These are phyloP conservation scores for Tetracentron sinense DNA, from an alignment of 164 flowering plant species.

Conservation along the genomic window DNA sequence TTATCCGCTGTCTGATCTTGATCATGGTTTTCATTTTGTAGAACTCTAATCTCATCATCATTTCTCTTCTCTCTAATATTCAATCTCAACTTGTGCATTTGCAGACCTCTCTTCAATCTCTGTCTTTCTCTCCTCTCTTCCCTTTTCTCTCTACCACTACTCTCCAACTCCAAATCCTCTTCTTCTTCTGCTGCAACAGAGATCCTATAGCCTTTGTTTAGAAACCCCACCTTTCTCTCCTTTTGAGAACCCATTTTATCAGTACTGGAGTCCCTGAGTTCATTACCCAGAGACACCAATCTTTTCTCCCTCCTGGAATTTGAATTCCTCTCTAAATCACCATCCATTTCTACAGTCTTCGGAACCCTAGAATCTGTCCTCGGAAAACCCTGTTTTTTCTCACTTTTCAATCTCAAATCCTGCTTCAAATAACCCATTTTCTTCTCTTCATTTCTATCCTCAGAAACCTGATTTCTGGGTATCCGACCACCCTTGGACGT, in stretches of 20 bases:
- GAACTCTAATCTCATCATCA: background rate
- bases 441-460: constrained; percentile 13
- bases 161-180: constrained; percentile 2
- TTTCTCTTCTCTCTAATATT: constrained; percentile 5
- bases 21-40: background rate
- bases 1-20: constrained; percentile 5
- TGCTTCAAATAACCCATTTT: too few species aligned
- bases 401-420: background rate
- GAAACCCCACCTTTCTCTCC: constrained; percentile 12
- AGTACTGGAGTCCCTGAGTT: background rate
- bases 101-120: constrained; percentile 22
- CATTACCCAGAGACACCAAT: background rate
- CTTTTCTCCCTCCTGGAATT: background rate
- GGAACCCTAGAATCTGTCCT: background rate
- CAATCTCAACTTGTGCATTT: constrained; percentile 8
- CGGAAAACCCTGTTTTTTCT: background rate
- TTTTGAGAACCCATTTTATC: background rate
- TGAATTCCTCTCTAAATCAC: background rate
- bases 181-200: constrained; percentile 3
- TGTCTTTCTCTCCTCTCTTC: constrained; percentile 30
- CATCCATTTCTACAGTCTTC: too few species aligned
- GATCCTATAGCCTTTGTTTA: constrained; percentile 11
- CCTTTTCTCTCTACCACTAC: constrained; percentile 15
- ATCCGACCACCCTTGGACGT: constrained; percentile 69
- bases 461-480: constrained; percentile 48